Conservation (phyloP, 257 asterid species). For the Solanum stenotomum region DNA sequence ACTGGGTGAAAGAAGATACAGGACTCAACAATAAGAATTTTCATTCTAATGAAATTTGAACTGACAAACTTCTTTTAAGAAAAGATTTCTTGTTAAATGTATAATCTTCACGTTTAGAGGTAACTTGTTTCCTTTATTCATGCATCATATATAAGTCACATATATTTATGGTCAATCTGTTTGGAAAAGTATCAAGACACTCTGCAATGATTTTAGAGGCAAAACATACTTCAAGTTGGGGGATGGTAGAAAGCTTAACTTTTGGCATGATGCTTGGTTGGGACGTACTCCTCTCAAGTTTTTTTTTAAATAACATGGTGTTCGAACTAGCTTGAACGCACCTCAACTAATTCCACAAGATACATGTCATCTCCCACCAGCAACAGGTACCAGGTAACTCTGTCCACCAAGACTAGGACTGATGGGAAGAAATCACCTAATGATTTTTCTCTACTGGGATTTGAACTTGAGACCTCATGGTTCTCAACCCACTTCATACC, state of each 20-base stretch:
- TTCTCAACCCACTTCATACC: too few species aligned
- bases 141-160: not conserved
- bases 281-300: not conserved
- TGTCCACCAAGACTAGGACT: too few species aligned
- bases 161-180: not conserved
- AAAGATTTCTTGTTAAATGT: not conserved
- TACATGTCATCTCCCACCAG: too few species aligned
- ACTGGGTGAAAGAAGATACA: not conserved
- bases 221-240: not conserved
- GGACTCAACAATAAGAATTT: not conserved
- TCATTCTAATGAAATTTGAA: not conserved
- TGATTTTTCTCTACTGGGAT: too few species aligned
- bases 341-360: too few species aligned
- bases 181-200: not conserved
- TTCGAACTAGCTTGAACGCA: too few species aligned
- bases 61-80: not conserved
- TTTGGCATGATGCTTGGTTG: not conserved
- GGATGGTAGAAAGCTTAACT: not conserved
- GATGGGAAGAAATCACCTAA: too few species aligned
- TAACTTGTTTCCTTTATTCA: not conserved
- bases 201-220: not conserved
- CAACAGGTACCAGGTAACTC: too few species aligned
- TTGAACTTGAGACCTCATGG: too few species aligned
- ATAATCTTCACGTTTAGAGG: not conserved
- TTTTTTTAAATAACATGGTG: too few species aligned